phyloP scores from a whole-genome alignment of 2,329 filamentous ascomycete genomes.

The Dichotomopilus funicola region DNA sequence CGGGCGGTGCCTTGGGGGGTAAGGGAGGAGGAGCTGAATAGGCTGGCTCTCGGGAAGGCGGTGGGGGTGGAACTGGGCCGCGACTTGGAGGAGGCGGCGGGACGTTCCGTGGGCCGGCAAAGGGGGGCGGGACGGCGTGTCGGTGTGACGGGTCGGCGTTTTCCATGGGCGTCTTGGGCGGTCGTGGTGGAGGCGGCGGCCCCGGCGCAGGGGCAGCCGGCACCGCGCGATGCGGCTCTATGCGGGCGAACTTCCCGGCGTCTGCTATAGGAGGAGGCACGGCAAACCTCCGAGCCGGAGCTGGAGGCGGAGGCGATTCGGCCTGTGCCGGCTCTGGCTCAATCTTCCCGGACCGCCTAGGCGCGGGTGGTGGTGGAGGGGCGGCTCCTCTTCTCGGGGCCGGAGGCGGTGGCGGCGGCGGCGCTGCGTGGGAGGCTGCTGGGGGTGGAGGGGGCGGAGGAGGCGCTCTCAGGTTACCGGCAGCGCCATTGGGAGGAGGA shows the following conservation, averaged over 20 bases:
- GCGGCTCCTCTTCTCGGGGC: slow-evolving; percentile 36
- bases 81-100: slow-evolving; percentile 72
- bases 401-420: slow-evolving; percentile 28
- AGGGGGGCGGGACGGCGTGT: slow-evolving; percentile 76
- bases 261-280: slow-evolving; percentile 85
- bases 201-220: slow-evolving; percentile 43
- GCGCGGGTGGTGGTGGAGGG: slow-evolving; percentile 51
- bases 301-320: slow-evolving; percentile 62
- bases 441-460: slow-evolving; percentile 35
- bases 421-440: slow-evolving; percentile 24
- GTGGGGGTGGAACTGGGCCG: slow-evolving; percentile 65
- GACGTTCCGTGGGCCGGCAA: slow-evolving; percentile 59
- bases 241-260: slow-evolving; percentile 76
- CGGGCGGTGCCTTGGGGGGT: slow-evolving; percentile 41
- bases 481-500: slow-evolving; percentile 29
- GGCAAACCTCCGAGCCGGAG: slow-evolving; percentile 60
- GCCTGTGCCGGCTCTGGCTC: slow-evolving; percentile 54
- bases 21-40: slow-evolving; percentile 34
- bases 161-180: slow-evolving; percentile 64
- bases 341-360: slow-evolving; percentile 51
- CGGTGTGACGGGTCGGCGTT: slow-evolving; percentile 55
- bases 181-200: slow-evolving; percentile 61
- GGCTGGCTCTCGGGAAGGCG: slow-evolving; percentile 41
- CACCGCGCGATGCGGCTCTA: slow-evolving; percentile 38
- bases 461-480: slow-evolving; percentile 32